Percentiles rank a stretch among this genome's conserved stretches.
Evolutionary conservation across 257 asterid species (phyloP).

Genomic region (Ilex asprella): DNA sequence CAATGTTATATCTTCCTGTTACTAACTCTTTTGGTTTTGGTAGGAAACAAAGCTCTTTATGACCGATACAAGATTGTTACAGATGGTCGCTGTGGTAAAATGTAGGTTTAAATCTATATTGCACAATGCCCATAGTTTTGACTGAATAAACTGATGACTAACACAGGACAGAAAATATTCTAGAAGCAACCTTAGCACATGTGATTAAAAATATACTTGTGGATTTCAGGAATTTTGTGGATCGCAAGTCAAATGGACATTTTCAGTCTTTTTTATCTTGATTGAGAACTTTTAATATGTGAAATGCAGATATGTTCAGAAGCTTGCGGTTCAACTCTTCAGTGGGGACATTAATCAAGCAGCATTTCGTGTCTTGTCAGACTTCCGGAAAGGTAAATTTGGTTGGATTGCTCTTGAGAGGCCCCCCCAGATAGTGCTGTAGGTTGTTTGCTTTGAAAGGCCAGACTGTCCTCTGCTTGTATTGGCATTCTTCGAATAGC

Average conservation of each 20-base stretch:
- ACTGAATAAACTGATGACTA: not conserved
- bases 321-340: slow-evolving; percentile 65
- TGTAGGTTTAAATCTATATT: slow-evolving; percentile 38
- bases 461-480: too few relatives aligned
- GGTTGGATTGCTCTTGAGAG: slow-evolving; percentile 83
- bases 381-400: slow-evolving; percentile 83
- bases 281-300: not conserved
- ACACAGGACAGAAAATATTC: not conserved
- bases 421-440: slow-evolving; percentile 47
- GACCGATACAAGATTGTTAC: slow-evolving; percentile 72
- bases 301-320: slow-evolving; percentile 68
- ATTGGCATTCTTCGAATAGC: too few relatives aligned
- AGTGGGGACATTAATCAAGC: slow-evolving; percentile 88
- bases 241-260: not conserved
- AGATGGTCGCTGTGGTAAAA: slow-evolving; percentile 52
- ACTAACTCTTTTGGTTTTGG: slow-evolving; percentile 9
- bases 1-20: slow-evolving; percentile 9
- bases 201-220: not conserved
- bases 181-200: not conserved
- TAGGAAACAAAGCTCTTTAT: slow-evolving; percentile 54
- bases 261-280: not conserved
- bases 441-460: not conserved
- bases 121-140: not conserved
- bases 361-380: slow-evolving; percentile 75
- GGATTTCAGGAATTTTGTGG: not conserved